These are phyloP conservation scores for sweet orange (Citrus sinensis) DNA, from an alignment of 345 rosid species.

Conservation along the genomic window DNA sequence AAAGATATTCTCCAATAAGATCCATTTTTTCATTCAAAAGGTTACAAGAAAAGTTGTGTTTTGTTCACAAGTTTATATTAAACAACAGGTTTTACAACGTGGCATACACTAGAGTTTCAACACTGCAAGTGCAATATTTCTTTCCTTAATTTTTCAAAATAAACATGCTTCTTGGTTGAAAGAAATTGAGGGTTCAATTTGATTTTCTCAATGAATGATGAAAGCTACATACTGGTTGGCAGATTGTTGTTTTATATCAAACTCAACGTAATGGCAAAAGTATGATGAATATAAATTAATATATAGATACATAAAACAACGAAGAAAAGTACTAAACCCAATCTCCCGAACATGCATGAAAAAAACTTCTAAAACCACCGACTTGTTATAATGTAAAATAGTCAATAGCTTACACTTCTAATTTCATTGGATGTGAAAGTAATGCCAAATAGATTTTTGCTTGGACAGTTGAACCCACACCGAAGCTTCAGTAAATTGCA, in stretches of 20 bases:
- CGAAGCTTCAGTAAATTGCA: too few relatives aligned
- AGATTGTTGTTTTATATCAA: not conserved
- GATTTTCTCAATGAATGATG: not conserved
- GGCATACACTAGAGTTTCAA: not conserved
- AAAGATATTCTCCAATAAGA: slow-evolving; percentile 10
- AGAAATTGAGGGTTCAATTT: not conserved
- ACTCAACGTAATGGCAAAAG: not conserved
- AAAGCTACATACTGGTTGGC: not conserved
- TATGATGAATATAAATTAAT: not conserved
- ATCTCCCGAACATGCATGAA: not conserved
- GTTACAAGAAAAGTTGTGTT: not conserved
- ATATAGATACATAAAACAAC: too few relatives aligned
- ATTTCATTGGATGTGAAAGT: not conserved
- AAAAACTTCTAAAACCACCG: not conserved
- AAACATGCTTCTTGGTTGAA: not conserved
- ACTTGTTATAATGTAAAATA: not conserved
- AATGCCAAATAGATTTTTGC: too few relatives aligned
- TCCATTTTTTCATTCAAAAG: not conserved
- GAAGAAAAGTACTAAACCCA: not conserved
- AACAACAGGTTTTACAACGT: not conserved
- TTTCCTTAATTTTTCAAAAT: not conserved
- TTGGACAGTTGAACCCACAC: too few relatives aligned
- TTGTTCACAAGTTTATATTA: not conserved
- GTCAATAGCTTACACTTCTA: not conserved
- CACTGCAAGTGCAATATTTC: not conserved